These are phyloP conservation scores for Fusarium xylarioides DNA, from an alignment of 2,329 filamentous ascomycete genomes.

Conservation along the genomic window DNA sequence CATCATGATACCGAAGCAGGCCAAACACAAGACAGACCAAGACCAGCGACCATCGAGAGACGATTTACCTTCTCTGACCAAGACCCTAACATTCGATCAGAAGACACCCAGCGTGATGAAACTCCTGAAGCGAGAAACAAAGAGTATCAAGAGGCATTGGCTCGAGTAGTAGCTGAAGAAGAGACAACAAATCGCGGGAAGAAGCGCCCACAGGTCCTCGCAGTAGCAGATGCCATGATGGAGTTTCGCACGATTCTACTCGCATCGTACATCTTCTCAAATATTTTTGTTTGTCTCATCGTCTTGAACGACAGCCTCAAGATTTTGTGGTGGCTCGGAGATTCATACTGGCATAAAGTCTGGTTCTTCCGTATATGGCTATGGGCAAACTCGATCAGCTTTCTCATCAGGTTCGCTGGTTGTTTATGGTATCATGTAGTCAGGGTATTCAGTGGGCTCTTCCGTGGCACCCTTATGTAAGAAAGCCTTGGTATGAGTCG, in stretches of 20 bases:
- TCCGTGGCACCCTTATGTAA: not conserved
- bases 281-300: not conserved
- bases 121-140: not conserved
- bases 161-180: not conserved
- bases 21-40: not conserved
- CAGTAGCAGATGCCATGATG: not conserved
- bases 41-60: not conserved
- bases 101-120: not conserved
- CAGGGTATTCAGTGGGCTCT: accelerated
- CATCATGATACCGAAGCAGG: not conserved
- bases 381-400: not conserved
- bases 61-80: not conserved
- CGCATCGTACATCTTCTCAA: slow-evolving; percentile 1
- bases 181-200: accelerated
- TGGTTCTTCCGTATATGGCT: slow-evolving; percentile 2
- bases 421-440: not conserved
- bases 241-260: slow-evolving; percentile 9
- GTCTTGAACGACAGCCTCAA: slow-evolving; percentile 1
- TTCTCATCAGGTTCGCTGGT: not conserved
- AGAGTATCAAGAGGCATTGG: not conserved
- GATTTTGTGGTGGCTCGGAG: not conserved
- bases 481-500: too few relatives aligned
- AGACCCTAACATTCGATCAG: not conserved
- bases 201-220: not conserved
- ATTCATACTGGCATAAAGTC: not conserved